phyloP scores from a whole-genome alignment of 192 early-diverging fungal species.

The Coemansia sp. region DNA sequence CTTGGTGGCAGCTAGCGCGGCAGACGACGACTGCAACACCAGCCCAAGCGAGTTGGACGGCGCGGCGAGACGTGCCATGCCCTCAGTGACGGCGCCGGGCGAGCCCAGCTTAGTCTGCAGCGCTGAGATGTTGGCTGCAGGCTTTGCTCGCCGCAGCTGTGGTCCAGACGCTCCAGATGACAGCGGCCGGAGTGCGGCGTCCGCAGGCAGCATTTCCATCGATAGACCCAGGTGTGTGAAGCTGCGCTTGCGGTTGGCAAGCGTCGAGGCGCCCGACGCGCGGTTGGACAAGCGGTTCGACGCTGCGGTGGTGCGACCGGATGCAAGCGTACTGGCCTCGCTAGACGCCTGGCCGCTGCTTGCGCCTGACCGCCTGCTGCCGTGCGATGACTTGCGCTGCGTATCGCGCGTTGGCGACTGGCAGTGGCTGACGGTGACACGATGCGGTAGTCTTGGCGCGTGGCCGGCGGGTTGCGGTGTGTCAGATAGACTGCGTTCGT shows the following conservation, averaged over 20 bases:
- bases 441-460: constrained; percentile 27
- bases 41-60: constrained; percentile 53
- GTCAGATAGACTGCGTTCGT: constrained; percentile 50
- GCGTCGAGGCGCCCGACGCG: constrained; percentile 36
- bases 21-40: constrained; percentile 36
- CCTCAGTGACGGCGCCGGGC: constrained; percentile 18
- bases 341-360: constrained; percentile 18
- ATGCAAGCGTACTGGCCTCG: constrained; percentile 15
- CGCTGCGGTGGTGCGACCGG: constrained; percentile 14
- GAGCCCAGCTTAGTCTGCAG: constrained; percentile 29
- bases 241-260: constrained; percentile 53
- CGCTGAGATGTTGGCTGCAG: constrained; percentile 22
- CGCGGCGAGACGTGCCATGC: constrained; percentile 28
- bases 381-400: constrained; percentile 46
- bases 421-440: constrained; percentile 45
- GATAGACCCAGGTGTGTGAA: constrained; percentile 54
- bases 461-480: constrained; percentile 19
- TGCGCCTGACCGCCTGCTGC: constrained; percentile 38
- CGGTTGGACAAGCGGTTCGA: constrained; percentile 24
- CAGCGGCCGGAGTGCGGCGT: constrained; percentile 9
- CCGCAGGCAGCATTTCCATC: constrained; percentile 39
- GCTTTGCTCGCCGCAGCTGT: constrained; percentile 47
- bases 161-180: constrained; percentile 12
- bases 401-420: constrained; percentile 18
- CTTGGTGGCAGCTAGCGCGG: constrained; percentile 12